Evolutionary conservation across 2,329 filamentous ascomycete genomes (phyloP), one percentile per base, ranked within the genome.

Genomic region (Hymenoscyphus linearis): DNA sequence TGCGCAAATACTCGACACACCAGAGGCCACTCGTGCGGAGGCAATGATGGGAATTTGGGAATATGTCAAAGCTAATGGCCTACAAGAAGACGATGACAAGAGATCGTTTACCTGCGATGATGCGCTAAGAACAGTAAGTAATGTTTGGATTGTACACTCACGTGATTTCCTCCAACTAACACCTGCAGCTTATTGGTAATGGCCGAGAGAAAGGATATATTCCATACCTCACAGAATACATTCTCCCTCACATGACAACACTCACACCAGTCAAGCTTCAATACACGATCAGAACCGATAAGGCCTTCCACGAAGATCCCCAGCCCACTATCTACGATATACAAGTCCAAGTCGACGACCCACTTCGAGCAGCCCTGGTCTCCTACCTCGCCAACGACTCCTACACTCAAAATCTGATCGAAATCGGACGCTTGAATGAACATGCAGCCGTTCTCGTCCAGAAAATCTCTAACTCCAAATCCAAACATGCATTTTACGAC

Each of bases 21-120:
- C 86, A 55, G 91, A 96, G 74, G 93, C 91, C 57, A 93, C 95
- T 31, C 87, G 92, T 34, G 88, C 91, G 44, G 92, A 95, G 64
- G 89, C 93, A 6, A 86, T 96, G 31, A 90, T 96, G 81, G 93
- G 90, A 14, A 83, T 99, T 35, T 99, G 93, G 91, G 93, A 97
- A 73, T 99, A 99, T 71, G 90, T 96, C 67, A 88, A 91, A 68
- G 82, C 90, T 22, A 89, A 90, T 80, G 87, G 88, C 18, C 79
- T 99, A 54, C 91, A 96, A 74, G 93, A 97, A 73, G 93, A 96
- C 66, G 93, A 98, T 63, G 95, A 99, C 73, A 95, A 95, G 78
- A 85, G 95, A 64, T 89, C 90, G 63, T 93, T 99, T 69, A 88
- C 90, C 44, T 98, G 95, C 72, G 93, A 99, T 72, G 88, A 93